Base-by-base conservation (phyloP, 2,329 filamentous ascomycete genomes). In the Botrytis porri region DNA sequence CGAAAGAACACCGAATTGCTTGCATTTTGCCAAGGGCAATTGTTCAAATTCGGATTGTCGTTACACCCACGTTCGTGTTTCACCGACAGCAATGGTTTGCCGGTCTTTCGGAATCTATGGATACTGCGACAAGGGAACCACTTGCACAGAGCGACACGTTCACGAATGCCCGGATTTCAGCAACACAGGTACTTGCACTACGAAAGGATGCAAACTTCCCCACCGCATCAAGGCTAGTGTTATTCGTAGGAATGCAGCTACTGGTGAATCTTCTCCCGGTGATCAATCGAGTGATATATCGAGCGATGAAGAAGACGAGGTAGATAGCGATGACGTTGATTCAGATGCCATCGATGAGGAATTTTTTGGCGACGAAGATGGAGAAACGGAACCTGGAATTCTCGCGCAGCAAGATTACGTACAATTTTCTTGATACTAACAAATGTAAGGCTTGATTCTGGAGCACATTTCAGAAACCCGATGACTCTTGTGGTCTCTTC, bases 141-240 rank as follows among this genome's bases (percentile, higher is more conserved):
- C 86, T 72, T 98, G 96, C 83, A 83, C 88, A 74, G 90, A 96
- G 76, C 92, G 94, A 75, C 96, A 99, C 84, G 92, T 95, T 73
- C 92, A 92, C 83, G 95, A 98, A 83, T 98, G 96, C 83, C 95
- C 96, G 75, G 93, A 97, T 82, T 98, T 97, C 85, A 93, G 93
- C 87, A 97, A 97, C 83, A 93, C 89, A 74, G 95, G 95, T 79
- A 85, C 86, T 75, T 99, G 96, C 88, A 90, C 90, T 81, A 90
- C 88, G 81, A 90, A 91, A 83, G 90, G 91, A 77, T 98, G 95
- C 85, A 92, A 92, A 81, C 88, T 97, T 71, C 92, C 90, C 74
- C 96, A 99, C 84, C 89, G 95, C 81, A 93, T 96, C 84, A 90
- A 93, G 83, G 94, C 94, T 81, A 94, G 93, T 85, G 85, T 91